These are phyloP conservation scores for Ocimum tenuiflorum DNA, from an alignment of 257 asterid genomes.

Conservation along the genomic window DNA sequence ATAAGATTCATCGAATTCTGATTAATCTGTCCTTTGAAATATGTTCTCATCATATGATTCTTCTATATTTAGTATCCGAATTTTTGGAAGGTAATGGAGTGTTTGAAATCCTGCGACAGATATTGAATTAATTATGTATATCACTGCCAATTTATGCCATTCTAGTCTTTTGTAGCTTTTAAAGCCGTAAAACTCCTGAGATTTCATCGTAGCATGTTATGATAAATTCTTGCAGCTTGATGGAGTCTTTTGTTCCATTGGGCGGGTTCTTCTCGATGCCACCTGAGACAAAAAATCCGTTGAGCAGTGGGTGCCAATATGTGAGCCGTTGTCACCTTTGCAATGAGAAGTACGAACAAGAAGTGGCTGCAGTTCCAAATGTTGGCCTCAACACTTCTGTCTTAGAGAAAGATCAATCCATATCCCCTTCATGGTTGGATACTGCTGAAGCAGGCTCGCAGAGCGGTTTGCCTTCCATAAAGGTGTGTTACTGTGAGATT, in stretches of 20 bases:
- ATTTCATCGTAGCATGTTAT: conserved; percentile 13
- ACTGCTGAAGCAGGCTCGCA: conserved; percentile 25
- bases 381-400: conserved; percentile 31
- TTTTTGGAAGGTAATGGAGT: neutral
- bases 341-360: conserved; percentile 66
- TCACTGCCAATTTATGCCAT: neutral
- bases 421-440: conserved; percentile 54
- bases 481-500: conserved; percentile 36
- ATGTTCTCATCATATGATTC: neutral
- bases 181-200: neutral
- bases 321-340: conserved; percentile 49
- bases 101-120: neutral
- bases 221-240: conserved; percentile 55
- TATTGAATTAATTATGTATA: neutral
- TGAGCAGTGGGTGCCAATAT: conserved; percentile 30
- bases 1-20: too few relatives aligned
- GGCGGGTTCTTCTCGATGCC: conserved; percentile 88
- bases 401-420: conserved; percentile 29
- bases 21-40: too few relatives aligned
- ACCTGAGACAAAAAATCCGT: conserved; percentile 40
- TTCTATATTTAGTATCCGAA: neutral
- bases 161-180: neutral
- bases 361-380: conserved; percentile 37
- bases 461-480: conserved; percentile 18
- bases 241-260: conserved; percentile 94